A percentile compares a stretch with the other conserved stretches of the same genome.
These are phyloP conservation scores for Cenchrus purpureus DNA, from an alignment of 176 grass and related monocot genomes.

Conservation along the genomic window DNA sequence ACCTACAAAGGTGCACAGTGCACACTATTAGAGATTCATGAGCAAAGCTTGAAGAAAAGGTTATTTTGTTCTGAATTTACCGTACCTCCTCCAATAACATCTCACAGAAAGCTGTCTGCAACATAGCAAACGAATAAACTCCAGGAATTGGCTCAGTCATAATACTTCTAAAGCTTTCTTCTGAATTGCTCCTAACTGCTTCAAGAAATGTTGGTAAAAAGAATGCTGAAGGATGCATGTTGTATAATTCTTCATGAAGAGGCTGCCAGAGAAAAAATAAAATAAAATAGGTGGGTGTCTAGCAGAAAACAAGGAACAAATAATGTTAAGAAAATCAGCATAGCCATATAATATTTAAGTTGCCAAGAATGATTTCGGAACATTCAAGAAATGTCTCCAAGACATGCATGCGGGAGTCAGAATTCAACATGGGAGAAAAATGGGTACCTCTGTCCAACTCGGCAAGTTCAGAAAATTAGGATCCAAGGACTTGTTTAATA, in stretches of 20 bases:
- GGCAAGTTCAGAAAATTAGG: not conserved
- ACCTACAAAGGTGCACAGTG: conserved; percentile 60
- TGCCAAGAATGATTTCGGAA: conserved; percentile 7
- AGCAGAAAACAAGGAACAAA: not conserved
- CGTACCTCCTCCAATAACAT: conserved; percentile 90
- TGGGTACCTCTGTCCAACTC: not conserved
- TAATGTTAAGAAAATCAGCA: conserved; percentile 4
- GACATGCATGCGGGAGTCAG: not conserved
- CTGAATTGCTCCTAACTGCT: conserved; percentile 75
- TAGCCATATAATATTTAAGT: not conserved
- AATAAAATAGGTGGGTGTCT: conserved; percentile 29
- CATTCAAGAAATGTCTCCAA: not conserved
- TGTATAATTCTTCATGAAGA: conserved; percentile 85
- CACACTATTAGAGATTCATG: not conserved
- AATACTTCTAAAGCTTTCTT: conserved; percentile 87
- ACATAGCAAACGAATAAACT: conserved; percentile 95
- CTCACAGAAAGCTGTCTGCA: conserved; percentile 82
- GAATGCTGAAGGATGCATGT: conserved; percentile 71
- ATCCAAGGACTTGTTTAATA: not conserved
- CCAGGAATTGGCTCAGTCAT: conserved; percentile 84
- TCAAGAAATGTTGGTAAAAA: conserved; percentile 86
- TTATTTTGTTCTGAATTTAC: conserved; percentile 18
- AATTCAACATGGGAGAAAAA: not conserved
- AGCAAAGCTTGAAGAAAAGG: conserved; percentile 21
- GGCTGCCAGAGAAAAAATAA: conserved; percentile 56